A percentile compares a stretch with the other conserved stretches of the same genome.
Conservation (phyloP, 169 alveolate genomes). For the Cryptosporidium sp. region DNA sequence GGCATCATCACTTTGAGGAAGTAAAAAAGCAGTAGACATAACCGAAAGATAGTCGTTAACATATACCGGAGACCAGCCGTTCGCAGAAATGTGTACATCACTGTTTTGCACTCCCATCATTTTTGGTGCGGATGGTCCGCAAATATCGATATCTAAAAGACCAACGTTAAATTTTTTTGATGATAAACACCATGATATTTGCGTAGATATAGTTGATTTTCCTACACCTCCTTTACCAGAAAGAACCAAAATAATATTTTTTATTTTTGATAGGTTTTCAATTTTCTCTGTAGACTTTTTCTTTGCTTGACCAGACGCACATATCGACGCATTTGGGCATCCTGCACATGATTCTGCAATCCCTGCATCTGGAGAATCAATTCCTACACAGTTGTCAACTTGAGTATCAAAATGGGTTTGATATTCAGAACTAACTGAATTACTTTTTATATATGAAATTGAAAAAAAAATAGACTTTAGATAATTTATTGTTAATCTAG, state of each 20-base stretch:
- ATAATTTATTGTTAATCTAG: neutral
- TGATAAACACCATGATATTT: conserved; percentile 84
- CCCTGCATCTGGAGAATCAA: conserved; percentile 88
- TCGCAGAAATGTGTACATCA: conserved; percentile 94
- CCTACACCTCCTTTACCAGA: conserved; percentile 99
- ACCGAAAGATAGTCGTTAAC: conserved; percentile 94
- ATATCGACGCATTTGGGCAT: conserved; percentile 94
- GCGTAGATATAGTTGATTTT: conserved; percentile 96
- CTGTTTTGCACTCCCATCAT: conserved; percentile 92
- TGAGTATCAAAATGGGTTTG: neutral
- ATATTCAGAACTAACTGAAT: neutral
- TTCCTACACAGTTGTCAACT: conserved; percentile 84
- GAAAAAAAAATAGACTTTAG: neutral
- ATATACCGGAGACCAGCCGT: conserved; percentile 98
- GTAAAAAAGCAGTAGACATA: conserved; percentile 95
- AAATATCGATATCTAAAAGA: conserved; percentile 96
- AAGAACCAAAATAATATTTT: conserved; percentile 89
- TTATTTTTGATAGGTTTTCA: conserved; percentile 87
- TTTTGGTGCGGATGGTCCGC: conserved; percentile 98
- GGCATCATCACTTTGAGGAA: conserved; percentile 93
- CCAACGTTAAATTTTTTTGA: conserved; percentile 87
- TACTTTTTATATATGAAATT: neutral
- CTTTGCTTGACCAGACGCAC: conserved; percentile 92
- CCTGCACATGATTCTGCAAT: conserved; percentile 95
- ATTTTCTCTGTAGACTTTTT: conserved; percentile 72